phyloP scores from a whole-genome alignment of 306 rosid genomes.

The Glycine latifolia region DNA sequence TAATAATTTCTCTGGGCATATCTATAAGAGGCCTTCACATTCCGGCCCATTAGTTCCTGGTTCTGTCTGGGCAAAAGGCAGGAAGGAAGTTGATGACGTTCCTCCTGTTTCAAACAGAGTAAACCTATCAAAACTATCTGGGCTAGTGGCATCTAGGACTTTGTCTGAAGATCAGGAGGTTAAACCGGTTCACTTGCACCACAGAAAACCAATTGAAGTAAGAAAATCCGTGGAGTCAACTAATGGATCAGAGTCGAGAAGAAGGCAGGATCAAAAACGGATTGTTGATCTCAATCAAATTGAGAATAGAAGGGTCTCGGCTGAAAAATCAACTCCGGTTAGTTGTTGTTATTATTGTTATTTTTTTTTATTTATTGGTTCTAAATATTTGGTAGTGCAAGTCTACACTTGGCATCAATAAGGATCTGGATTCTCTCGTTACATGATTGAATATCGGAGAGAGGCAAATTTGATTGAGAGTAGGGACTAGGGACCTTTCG shows the following conservation, averaged over 20 bases:
- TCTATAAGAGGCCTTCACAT: slow-evolving; percentile 62
- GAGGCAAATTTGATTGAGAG: background rate
- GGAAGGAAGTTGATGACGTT: slow-evolving; percentile 59
- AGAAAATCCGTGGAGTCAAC: slow-evolving; percentile 56
- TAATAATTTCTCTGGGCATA: slow-evolving; percentile 48
- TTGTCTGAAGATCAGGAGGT: slow-evolving; percentile 59
- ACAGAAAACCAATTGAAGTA: slow-evolving; percentile 49
- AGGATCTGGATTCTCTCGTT: slow-evolving; percentile 13
- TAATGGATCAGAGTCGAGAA: slow-evolving; percentile 59
- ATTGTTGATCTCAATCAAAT: slow-evolving; percentile 54
- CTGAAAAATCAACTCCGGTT: slow-evolving; percentile 69
- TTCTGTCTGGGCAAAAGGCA: slow-evolving; percentile 59
- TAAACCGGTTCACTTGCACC: slow-evolving; percentile 54
- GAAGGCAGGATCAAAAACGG: slow-evolving; percentile 64
- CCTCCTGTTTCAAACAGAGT: slow-evolving; percentile 50
- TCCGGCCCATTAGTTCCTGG: slow-evolving; percentile 81
- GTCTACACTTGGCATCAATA: slow-evolving; percentile 7
- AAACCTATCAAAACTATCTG: slow-evolving; percentile 67
- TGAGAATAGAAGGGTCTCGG: slow-evolving; percentile 54
- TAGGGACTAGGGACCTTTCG: background rate
- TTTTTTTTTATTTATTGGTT: background rate
- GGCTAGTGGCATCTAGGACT: slow-evolving; percentile 75
- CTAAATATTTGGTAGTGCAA: background rate
- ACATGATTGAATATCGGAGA: background rate
- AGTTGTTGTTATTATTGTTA: slow-evolving; percentile 31